Evolutionary conservation across 345 rosid species (phyloP).

Genomic region (Hypericum perforatum): DNA sequence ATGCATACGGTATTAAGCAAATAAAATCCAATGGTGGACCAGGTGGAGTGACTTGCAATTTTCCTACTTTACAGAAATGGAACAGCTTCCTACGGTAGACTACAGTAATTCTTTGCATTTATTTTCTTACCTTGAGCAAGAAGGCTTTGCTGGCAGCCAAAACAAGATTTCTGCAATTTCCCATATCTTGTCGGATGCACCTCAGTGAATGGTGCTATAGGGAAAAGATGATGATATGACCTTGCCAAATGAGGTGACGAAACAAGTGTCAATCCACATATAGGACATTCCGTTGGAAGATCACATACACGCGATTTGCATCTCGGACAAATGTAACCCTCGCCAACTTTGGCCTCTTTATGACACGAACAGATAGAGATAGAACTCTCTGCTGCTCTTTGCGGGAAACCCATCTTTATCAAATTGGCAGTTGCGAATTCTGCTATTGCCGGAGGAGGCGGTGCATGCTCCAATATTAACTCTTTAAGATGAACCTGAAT

Average conservation of each 20-base stretch:
- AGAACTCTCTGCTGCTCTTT: conserved; percentile 71
- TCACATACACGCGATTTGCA: conserved; percentile 89
- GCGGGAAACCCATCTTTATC: conserved; percentile 93
- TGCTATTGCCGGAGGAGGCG: conserved; percentile 92
- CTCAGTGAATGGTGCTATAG: conserved; percentile 74
- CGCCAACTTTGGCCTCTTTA: conserved; percentile 73
- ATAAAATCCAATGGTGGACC: too few species aligned
- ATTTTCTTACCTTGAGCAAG: conserved; percentile 38
- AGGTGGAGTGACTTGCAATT: too few species aligned
- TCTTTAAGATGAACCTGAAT: conserved; percentile 70
- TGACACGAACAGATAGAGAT: conserved; percentile 83
- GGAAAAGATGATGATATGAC: conserved; percentile 95
- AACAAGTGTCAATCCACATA: conserved; percentile 87
- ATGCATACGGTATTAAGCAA: too few species aligned
- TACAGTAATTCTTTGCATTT: too few species aligned
- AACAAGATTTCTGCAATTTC: conserved; percentile 42
- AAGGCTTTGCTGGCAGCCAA: conserved; percentile 81
- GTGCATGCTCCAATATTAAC: conserved; percentile 79
- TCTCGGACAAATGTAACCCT: conserved; percentile 85
- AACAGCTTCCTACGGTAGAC: too few species aligned
- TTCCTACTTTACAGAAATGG: too few species aligned
- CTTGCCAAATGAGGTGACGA: conserved; percentile 94
- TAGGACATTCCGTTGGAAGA: conserved; percentile 73
- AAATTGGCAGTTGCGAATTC: conserved; percentile 75
- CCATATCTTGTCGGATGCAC: conserved; percentile 26